phyloP scores from a whole-genome alignment of 2,329 filamentous ascomycete species.

The Dryadomyces quercivorus region DNA sequence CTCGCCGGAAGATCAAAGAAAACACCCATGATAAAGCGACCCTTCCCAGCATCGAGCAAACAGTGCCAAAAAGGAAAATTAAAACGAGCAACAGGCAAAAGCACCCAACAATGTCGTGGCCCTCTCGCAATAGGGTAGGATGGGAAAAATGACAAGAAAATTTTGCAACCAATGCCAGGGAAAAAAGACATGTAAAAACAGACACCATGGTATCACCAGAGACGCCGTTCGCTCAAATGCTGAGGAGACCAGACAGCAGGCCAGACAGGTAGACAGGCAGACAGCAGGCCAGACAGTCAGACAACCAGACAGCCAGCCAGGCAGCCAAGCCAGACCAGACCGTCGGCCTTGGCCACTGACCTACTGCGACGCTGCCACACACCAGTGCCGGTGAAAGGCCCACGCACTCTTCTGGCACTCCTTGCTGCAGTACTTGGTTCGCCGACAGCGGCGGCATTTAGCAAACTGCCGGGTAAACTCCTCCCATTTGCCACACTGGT shows the following conservation, averaged over 20 bases:
- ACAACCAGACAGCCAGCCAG: too few relatives aligned
- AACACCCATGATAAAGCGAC: not conserved
- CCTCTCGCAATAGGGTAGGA: not conserved
- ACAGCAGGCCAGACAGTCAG: too few relatives aligned
- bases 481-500: slow-evolving; percentile 97
- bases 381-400: slow-evolving; percentile 98
- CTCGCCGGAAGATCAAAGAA: not conserved
- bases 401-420: slow-evolving; percentile 98
- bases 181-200: slow-evolving; percentile 1
- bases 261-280: too few relatives aligned
- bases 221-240: slow-evolving; percentile 9
- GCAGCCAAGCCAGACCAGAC: not conserved
- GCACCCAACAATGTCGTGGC: slow-evolving; percentile 9
- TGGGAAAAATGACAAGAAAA: not conserved
- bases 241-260: not conserved
- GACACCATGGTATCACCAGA: slow-evolving; percentile 10
- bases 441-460: slow-evolving; percentile 88
- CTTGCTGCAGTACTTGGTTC: slow-evolving; percentile 99
- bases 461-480: slow-evolving; percentile 94
- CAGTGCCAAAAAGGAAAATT: not conserved
- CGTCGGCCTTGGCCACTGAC: not conserved
- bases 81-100: slow-evolving; percentile 6
- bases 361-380: slow-evolving; percentile 57
- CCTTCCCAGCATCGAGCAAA: not conserved
- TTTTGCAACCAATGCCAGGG: slow-evolving; percentile 2